phyloP scores from a whole-genome alignment of 2,329 filamentous ascomycete species.

The Ambrosiella beaveri region DNA sequence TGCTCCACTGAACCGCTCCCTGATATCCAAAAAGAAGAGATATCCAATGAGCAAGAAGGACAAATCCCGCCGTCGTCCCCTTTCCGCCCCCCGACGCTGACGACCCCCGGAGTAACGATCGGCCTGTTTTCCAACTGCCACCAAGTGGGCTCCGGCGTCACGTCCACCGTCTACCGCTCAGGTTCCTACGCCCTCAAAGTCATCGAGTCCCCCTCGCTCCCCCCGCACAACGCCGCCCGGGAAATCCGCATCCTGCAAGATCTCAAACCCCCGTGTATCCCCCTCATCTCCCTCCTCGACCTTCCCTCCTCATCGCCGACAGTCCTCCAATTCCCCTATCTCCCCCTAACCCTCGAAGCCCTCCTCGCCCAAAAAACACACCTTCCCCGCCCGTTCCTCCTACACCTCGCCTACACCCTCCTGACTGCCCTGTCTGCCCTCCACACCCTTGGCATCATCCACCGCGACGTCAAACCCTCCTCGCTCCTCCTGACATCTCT shows the following conservation, averaged over 20 bases:
- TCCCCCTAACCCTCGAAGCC: conserved; percentile 54
- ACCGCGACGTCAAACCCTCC: conserved; percentile 86
- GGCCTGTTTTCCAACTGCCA: conserved; percentile 36
- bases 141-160: conserved; percentile 49
- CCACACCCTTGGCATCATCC: conserved; percentile 62
- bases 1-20: conserved; percentile 28
- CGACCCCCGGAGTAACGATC: conserved; percentile 26
- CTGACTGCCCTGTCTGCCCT: conserved; percentile 55
- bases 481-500: conserved; percentile 56
- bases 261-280: conserved; percentile 36
- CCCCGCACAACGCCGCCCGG: conserved; percentile 66
- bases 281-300: conserved; percentile 56
- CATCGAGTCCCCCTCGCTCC: conserved; percentile 54
- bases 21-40: not conserved
- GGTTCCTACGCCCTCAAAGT: conserved; percentile 59
- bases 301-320: conserved; percentile 53
- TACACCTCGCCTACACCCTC: conserved; percentile 42
- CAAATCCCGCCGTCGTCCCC: conserved; percentile 8
- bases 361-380: conserved; percentile 31
- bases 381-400: conserved; percentile 14
- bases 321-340: conserved; percentile 71
- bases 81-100: conserved; percentile 4
- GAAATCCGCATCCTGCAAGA: conserved; percentile 58
- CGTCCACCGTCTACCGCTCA: conserved; percentile 67
- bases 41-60: too few relatives aligned